These are phyloP conservation scores for Mortierella sp. DNA, from an alignment of 371 early-diverging fungal species.

Conservation along the genomic window DNA sequence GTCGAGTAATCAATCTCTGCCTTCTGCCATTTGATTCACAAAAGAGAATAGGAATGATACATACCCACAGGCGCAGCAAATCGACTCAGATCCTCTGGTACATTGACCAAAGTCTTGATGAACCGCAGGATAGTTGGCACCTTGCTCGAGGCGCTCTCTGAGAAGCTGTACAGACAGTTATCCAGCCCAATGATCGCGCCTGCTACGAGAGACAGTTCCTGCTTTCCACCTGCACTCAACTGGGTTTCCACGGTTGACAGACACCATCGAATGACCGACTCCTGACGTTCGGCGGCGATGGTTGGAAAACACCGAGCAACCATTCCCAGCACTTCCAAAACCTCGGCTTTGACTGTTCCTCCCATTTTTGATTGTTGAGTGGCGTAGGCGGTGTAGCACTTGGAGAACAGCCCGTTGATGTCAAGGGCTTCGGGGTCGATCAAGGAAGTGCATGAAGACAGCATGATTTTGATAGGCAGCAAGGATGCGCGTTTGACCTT, in stretches of 20 bases:
- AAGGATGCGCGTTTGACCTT: constrained; percentile 41
- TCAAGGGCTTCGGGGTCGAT: constrained; percentile 52
- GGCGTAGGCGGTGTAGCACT: constrained; percentile 38
- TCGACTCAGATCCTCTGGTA: constrained; percentile 62
- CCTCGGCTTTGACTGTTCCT: constrained; percentile 61
- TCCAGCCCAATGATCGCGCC: constrained; percentile 63
- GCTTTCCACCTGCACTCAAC: constrained; percentile 45
- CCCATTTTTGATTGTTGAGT: constrained; percentile 55
- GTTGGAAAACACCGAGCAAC: constrained; percentile 60
- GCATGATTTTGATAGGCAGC: constrained; percentile 46
- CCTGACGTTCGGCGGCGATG: constrained; percentile 26
- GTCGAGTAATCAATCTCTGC: too few species aligned
- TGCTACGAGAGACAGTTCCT: constrained; percentile 53
- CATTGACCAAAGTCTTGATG: constrained; percentile 58
- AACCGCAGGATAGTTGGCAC: constrained; percentile 49
- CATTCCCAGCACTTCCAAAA: constrained; percentile 63
- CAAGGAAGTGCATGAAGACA: constrained; percentile 32
- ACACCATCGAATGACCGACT: constrained; percentile 59
- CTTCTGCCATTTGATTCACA: background rate
- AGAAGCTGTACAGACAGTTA: constrained; percentile 52
- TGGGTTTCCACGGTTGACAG: constrained; percentile 57
- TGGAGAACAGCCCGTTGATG: constrained; percentile 33
- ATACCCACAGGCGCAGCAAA: constrained; percentile 65
- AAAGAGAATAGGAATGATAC: constrained; percentile 7
- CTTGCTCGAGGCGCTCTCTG: constrained; percentile 47